Base-by-base conservation (phyloP, 2,329 filamentous ascomycete species). In the Trichoderma sp. region DNA sequence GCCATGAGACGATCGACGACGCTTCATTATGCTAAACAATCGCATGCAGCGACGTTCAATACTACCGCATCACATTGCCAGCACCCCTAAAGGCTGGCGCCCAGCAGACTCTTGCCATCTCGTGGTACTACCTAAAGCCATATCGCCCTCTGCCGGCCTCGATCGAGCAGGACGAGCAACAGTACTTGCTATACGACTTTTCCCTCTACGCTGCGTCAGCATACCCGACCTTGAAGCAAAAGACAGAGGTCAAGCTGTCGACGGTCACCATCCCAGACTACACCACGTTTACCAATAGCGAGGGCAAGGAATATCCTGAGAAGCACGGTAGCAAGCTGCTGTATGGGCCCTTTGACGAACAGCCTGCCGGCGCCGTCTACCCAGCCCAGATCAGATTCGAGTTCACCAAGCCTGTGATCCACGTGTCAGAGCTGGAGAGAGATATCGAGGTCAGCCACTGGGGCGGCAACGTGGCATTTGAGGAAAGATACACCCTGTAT, bases 391-490 rank as follows among this genome's bases (percentile, higher is more conserved):
- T 97, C 65, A 92, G 96, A 71, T 98, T 97, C 81, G 94, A 99
- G 80, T 97, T 96, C 82, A 97, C 92, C 72, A 96, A 95, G 81
- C 95, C 96, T 14, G 84, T 99, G 68, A 91, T 90, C 54, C 92
- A 96, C 76, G 88, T 93, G 61, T 89, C 89, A 39, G 84, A 88
- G 18, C 84, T 99, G 70, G 93, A 98, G 81, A 90, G 96, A 70
- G 94, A 98, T 76, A 83, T 99, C 71, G 96, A 99, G 80, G 91
- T 99, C 75, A 97, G 93, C 78, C 96, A 98, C 81, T 99, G 96
- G 96, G 96, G 96, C 73, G 96, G 96, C 71, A 99, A 99, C 78
- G 82, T 98, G 66, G 96, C 96, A 1, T 93, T 94, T 60, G 96
- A 99, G 82, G 96, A 99, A 83, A 89, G 93, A 69, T 97, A 97